Evolutionary conservation across 805 yeast species (phyloP).

Genomic region (Wickerhamiella dianesei): DNA sequence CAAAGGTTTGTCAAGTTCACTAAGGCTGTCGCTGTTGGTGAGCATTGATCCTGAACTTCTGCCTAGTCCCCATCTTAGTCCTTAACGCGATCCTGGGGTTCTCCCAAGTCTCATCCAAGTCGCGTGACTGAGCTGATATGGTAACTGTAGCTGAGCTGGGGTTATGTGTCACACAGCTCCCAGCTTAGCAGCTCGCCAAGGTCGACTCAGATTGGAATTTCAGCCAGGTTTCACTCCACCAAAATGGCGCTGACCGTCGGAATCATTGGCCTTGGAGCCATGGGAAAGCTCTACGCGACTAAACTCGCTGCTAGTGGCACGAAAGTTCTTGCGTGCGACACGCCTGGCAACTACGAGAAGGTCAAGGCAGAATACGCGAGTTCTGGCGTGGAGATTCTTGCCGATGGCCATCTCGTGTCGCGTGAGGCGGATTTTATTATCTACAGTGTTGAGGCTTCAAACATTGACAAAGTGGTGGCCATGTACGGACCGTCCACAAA

Average conservation of each 20-base stretch:
- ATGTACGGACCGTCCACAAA: conserved; percentile 76
- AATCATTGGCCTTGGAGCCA: conserved; percentile 91
- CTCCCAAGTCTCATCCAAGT: too few species aligned
- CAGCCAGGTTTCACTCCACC: background rate
- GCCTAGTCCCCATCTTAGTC: too few species aligned
- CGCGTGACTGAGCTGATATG: too few species aligned
- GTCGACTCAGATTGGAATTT: background rate
- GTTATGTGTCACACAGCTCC: too few species aligned
- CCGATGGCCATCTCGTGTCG: conserved; percentile 74
- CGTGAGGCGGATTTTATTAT: conserved; percentile 70
- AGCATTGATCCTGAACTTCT: too few species aligned
- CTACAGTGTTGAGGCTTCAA: conserved; percentile 88
- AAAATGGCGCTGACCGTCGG: conserved; percentile 39
- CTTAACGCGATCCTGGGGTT: too few species aligned
- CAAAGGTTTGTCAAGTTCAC: too few species aligned
- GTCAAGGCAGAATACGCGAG: conserved; percentile 29
- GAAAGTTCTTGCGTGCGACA: conserved; percentile 60
- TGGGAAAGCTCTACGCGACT: conserved; percentile 83
- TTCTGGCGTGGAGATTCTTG: conserved; percentile 36
- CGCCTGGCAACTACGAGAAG: conserved; percentile 46
- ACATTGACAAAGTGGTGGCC: conserved; percentile 56
- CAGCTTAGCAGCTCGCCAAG: too few species aligned
- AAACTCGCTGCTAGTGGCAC: conserved; percentile 72
- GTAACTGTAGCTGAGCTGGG: too few species aligned
- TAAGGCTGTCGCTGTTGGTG: too few species aligned